Percentiles rank a stretch among this genome's conserved stretches.
phyloP scores from a whole-genome alignment of 2,329 filamentous ascomycete species.

The Aureobasidium namibiae region DNA sequence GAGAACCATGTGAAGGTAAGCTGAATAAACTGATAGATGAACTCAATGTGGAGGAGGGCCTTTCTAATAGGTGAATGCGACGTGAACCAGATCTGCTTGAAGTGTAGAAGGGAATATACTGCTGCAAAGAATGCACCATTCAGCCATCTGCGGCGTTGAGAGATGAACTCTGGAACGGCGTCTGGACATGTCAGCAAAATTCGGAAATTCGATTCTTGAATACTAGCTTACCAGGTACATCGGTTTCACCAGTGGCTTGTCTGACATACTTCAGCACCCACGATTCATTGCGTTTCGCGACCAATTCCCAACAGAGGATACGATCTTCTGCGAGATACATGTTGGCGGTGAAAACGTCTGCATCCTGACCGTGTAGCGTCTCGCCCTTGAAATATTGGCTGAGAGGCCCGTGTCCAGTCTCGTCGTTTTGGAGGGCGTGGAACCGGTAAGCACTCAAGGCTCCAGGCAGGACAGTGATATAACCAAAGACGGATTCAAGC shows the following conservation, averaged over 20 bases:
- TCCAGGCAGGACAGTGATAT: slow-evolving; percentile 93
- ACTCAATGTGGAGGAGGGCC: slow-evolving; percentile 86
- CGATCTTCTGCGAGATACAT: slow-evolving; percentile 89
- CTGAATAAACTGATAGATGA: slow-evolving; percentile 87
- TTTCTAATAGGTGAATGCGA: slow-evolving; percentile 88
- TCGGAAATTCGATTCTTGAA: background rate
- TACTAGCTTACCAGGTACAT: slow-evolving; percentile 72
- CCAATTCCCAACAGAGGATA: slow-evolving; percentile 88
- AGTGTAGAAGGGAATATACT: slow-evolving; percentile 94
- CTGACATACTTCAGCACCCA: slow-evolving; percentile 99
- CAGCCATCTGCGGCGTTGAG: slow-evolving; percentile 90
- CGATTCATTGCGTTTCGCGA: slow-evolving; percentile 86
- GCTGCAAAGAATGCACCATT: slow-evolving; percentile 98
- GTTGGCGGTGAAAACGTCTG: slow-evolving; percentile 95
- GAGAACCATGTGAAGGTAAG: slow-evolving; percentile 97
- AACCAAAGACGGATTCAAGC: slow-evolving; percentile 92
- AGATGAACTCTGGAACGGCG: slow-evolving; percentile 91
- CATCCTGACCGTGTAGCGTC: slow-evolving; percentile 89
- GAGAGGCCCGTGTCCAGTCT: slow-evolving; percentile 86
- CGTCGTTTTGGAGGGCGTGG: slow-evolving; percentile 91
- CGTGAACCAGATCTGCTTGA: slow-evolving; percentile 83
- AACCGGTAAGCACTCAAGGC: slow-evolving; percentile 93
- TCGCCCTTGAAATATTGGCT: slow-evolving; percentile 99
- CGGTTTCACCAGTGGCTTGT: slow-evolving; percentile 90
- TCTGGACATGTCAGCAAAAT: slow-evolving; percentile 44